Percentiles rank a stretch among this genome's conserved stretches.
phyloP scores from a whole-genome alignment of 208 protist genomes.

The Trypanosoma theileri region DNA sequence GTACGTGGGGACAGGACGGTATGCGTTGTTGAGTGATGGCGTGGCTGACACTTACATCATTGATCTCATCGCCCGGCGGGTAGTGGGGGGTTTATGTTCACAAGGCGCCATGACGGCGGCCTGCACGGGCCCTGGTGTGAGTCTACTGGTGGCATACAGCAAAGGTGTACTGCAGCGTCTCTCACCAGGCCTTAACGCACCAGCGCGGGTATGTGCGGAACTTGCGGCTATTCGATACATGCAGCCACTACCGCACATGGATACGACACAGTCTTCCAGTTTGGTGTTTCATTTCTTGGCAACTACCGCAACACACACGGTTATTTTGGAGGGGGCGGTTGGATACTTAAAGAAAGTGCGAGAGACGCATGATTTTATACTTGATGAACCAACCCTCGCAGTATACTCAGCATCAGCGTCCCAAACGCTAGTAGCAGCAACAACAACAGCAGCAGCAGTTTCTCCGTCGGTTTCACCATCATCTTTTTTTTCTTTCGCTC shows the following conservation, averaged over 20 bases:
- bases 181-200: slow-evolving; percentile 22
- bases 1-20: slow-evolving; percentile 37
- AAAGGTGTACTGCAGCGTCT: slow-evolving; percentile 41
- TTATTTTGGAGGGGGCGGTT: slow-evolving; percentile 5
- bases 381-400: slow-evolving; percentile 29
- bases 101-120: slow-evolving; percentile 63
- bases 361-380: slow-evolving; percentile 1
- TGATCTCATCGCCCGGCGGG: slow-evolving; percentile 46
- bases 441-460: background rate
- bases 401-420: background rate
- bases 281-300: slow-evolving; percentile 17
- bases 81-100: slow-evolving; percentile 41
- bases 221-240: slow-evolving; percentile 27
- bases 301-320: slow-evolving; percentile 9
- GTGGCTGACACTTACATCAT: slow-evolving; percentile 60
- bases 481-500: slow-evolving; percentile 9
- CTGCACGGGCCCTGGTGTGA: slow-evolving; percentile 43
- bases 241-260: slow-evolving; percentile 24
- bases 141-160: slow-evolving; percentile 39
- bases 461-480: no score
- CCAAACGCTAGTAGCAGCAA: background rate
- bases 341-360: slow-evolving; percentile 3
- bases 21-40: slow-evolving; percentile 54
- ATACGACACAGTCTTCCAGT: background rate
- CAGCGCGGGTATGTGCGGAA: slow-evolving; percentile 17